Percentiles rank a stretch among this genome's conserved stretches.
Evolutionary conservation across 2,329 filamentous ascomycete genomes (phyloP).

Genomic region (Rhytidhysteron rufulum): DNA sequence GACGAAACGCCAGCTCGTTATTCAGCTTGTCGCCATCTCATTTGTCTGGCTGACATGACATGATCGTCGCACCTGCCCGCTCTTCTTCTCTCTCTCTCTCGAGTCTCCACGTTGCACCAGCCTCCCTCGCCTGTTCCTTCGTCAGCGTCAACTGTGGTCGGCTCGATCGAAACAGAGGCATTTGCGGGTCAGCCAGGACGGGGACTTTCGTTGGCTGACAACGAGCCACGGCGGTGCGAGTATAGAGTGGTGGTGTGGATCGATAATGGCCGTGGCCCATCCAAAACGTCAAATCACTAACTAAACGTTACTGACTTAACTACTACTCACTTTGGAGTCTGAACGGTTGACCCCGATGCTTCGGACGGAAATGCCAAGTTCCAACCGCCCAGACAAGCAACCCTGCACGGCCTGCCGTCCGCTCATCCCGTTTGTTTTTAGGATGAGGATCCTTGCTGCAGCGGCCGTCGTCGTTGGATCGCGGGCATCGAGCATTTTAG

Average conservation of each 20-base stretch:
- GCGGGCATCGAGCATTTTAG: constrained; percentile 27
- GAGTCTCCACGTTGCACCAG: constrained; percentile 37
- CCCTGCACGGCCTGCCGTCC: constrained; percentile 33
- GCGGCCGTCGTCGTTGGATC: constrained; percentile 15
- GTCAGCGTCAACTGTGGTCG: neutral
- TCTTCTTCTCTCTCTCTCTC: constrained; percentile 18
- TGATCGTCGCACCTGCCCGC: constrained; percentile 21
- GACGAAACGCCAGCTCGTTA: constrained; percentile 14
- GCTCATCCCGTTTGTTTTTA: constrained; percentile 30
- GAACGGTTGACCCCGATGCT: constrained; percentile 15
- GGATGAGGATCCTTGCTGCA: constrained; percentile 25
- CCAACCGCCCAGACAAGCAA: constrained; percentile 18
- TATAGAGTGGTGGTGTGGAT: neutral
- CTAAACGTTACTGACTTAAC: no score
- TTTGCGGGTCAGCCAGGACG: neutral
- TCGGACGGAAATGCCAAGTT: no score
- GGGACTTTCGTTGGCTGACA: constrained; percentile 7
- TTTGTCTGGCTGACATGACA: constrained; percentile 28
- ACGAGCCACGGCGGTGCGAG: constrained; percentile 8
- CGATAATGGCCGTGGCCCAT: constrained; percentile 1
- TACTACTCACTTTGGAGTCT: no score
- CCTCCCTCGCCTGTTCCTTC: constrained; percentile 13
- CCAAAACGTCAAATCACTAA: no score
- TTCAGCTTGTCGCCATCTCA: constrained; percentile 10
- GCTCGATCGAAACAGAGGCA: neutral